Percentiles rank a stretch among this genome's conserved stretches.
phyloP scores from a whole-genome alignment of 495 filamentous ascomycete genomes.

The Lepraria neglecta region DNA sequence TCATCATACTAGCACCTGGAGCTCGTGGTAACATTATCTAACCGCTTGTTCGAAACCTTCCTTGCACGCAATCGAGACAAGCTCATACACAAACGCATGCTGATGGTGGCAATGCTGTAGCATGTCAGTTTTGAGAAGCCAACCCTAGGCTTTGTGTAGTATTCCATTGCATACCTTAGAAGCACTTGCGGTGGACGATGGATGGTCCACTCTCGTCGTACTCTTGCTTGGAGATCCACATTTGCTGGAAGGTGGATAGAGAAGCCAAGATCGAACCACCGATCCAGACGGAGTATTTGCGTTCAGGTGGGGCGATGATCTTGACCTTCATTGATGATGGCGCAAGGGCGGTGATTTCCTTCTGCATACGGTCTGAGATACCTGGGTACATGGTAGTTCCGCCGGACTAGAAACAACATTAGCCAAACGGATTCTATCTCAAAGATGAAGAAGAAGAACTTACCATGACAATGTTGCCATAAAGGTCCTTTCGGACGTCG shows the following conservation, averaged over 20 bases:
- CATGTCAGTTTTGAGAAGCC: background rate
- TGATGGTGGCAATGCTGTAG: background rate
- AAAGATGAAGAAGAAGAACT: conserved; percentile 32
- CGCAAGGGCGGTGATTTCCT: conserved; percentile 99
- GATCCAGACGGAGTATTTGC: conserved; percentile 96
- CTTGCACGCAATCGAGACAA: conserved; percentile 9
- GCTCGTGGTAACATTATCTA: conserved; percentile 23
- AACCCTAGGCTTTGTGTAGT: no score
- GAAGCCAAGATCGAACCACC: conserved; percentile 99
- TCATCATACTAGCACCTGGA: conserved; percentile 17
- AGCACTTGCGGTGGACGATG: conserved; percentile 99
- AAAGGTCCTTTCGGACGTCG: conserved; percentile 98
- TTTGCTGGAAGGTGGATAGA: conserved; percentile 99
- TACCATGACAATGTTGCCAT: conserved; percentile 99
- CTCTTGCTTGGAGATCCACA: conserved; percentile 99
- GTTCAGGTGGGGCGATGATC: conserved; percentile 71
- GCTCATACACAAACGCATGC: conserved; percentile 12
- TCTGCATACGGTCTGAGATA: conserved; percentile 99
- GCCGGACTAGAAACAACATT: conserved; percentile 62
- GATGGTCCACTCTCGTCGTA: conserved; percentile 99
- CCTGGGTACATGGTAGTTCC: conserved; percentile 99
- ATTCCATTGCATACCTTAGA: conserved; percentile 63
- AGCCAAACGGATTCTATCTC: conserved; percentile 13
- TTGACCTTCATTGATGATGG: conserved; percentile 89
- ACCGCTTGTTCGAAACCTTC: conserved; percentile 1